Base-by-base conservation (phyloP, 495 filamentous ascomycete genomes). In the Podospora pseudopauciseta region DNA sequence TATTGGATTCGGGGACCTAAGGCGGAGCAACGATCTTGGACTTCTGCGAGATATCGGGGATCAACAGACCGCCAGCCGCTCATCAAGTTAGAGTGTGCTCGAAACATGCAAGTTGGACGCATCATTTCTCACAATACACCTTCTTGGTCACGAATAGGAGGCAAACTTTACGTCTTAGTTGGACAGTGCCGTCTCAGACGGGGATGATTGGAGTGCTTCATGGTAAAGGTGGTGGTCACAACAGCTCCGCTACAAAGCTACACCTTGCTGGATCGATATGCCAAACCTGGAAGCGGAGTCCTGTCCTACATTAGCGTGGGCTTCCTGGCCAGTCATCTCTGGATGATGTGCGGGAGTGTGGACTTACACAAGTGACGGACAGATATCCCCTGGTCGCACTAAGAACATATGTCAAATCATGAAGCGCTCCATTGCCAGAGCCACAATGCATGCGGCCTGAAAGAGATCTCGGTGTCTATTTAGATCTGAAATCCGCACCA, bases 301-400 rank as follows among this genome's bases (percentile, higher is more conserved):
- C 39, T 19, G 62, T 34, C 56, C 16, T 65, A 63, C 67, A 63
- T 69, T 69, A 66, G 68, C 68, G 68, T 44, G 53, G 2, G n/a
- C 28, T 6, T 20, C 7, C n/a, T 15, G 59, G 18, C 68, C 68
- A 66, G 28, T 63, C 63, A 68, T 30, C 55, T 65, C 63, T n/a
- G 20, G 60, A 58, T 54, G 20, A 7, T 13, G 3, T 2, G 28
- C 49, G 49, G 32, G 20, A 39, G 63, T 53, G 60, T 49, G 19
- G 64, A 27, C 20, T 65, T 58, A 49, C 39, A 49, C 39, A 13
- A 16, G 7, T 49, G 39, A 49, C 39, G 13, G 39, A 13, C 39
- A 49, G 39, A 49, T 49, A 11, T 16, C 13, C 23, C n/a, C 55
- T 26, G n/a, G 55, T 26, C 23, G n/a, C 55, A 58, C 55, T 7